These are phyloP conservation scores for Ogataea pilisensis DNA, from an alignment of 805 yeast species.

Conservation along the genomic window DNA sequence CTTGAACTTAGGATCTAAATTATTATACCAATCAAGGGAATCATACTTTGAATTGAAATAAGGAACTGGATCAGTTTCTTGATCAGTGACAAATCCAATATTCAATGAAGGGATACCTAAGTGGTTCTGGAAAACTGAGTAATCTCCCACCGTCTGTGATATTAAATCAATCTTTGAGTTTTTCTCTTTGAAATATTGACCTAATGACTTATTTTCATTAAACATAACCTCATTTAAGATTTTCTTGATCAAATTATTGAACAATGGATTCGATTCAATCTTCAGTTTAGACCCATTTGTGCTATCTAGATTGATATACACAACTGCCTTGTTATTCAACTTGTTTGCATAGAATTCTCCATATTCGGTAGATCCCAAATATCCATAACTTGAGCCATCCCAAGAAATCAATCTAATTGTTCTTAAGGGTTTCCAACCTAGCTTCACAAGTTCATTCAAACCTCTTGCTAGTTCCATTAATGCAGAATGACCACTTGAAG, in stretches of 20 bases:
- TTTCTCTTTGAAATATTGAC: constrained; percentile 42
- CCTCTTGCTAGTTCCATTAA: constrained; percentile 52
- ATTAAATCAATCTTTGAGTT: constrained; percentile 37
- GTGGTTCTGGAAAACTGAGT: constrained; percentile 58
- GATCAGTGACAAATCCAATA: constrained; percentile 38
- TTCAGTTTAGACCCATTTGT: constrained; percentile 48
- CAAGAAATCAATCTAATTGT: constrained; percentile 37
- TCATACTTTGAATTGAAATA: constrained; percentile 60
- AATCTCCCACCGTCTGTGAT: constrained; percentile 49
- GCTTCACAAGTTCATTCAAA: constrained; percentile 37
- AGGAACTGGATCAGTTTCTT: constrained; percentile 44
- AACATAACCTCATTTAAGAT: constrained; percentile 45
- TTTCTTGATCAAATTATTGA: constrained; percentile 40
- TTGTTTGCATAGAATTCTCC: constrained; percentile 44
- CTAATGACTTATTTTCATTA: constrained; percentile 37
- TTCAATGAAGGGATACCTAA: constrained; percentile 63
- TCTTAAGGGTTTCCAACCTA: constrained; percentile 43
- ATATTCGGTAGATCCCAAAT: constrained; percentile 52
- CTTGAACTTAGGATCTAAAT: constrained; percentile 41
- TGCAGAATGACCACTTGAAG: constrained; percentile 46
- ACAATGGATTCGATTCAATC: constrained; percentile 53
- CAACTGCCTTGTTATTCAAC: constrained; percentile 41
- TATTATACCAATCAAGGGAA: constrained; percentile 51
- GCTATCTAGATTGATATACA: constrained; percentile 51
- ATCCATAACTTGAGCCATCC: constrained; percentile 47